Evolutionary conservation across 2,329 filamentous ascomycete genomes (phyloP).

Genomic region (Purpureocillium takamizusanense): DNA sequence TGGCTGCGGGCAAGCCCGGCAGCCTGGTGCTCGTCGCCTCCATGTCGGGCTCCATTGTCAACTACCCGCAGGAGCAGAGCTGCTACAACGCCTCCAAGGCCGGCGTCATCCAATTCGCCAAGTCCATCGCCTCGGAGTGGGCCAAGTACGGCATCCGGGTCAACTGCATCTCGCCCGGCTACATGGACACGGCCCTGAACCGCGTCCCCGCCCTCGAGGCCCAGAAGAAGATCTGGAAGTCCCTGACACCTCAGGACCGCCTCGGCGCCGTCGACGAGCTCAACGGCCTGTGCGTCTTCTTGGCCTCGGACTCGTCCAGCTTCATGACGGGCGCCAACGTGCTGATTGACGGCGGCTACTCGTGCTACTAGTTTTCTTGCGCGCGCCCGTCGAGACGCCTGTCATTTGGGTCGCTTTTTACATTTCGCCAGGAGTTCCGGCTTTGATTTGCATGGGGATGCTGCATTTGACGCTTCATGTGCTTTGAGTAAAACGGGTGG

Average conservation of each 20-base stretch:
- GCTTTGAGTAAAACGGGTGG: no score
- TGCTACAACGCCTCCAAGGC: constrained; percentile 83
- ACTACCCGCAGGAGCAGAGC: constrained; percentile 76
- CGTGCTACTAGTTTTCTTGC: constrained; percentile 39
- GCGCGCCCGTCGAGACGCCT: no score
- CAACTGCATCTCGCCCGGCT: constrained; percentile 77
- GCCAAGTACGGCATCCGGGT: constrained; percentile 72
- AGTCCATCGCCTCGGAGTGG: constrained; percentile 78
- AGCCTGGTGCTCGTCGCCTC: constrained; percentile 69
- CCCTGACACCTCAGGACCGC: constrained; percentile 63
- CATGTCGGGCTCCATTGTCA: constrained; percentile 78
- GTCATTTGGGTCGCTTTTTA: neutral
- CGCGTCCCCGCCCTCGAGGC: constrained; percentile 68
- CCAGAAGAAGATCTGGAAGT: constrained; percentile 75
- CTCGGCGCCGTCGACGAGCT: constrained; percentile 67
- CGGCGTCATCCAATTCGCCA: constrained; percentile 67
- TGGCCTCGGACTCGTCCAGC: constrained; percentile 61
- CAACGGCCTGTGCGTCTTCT: constrained; percentile 68
- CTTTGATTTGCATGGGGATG: no score
- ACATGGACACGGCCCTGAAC: constrained; percentile 81
- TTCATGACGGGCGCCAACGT: constrained; percentile 75
- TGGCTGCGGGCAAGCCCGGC: constrained; percentile 59
- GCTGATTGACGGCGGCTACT: constrained; percentile 63
- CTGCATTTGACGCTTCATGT: no score
- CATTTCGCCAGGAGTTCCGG: neutral